Percentiles rank a stretch among this genome's conserved stretches.
phyloP scores from a whole-genome alignment of 176 grass and related monocot genomes.

The Cocos nucifera region DNA sequence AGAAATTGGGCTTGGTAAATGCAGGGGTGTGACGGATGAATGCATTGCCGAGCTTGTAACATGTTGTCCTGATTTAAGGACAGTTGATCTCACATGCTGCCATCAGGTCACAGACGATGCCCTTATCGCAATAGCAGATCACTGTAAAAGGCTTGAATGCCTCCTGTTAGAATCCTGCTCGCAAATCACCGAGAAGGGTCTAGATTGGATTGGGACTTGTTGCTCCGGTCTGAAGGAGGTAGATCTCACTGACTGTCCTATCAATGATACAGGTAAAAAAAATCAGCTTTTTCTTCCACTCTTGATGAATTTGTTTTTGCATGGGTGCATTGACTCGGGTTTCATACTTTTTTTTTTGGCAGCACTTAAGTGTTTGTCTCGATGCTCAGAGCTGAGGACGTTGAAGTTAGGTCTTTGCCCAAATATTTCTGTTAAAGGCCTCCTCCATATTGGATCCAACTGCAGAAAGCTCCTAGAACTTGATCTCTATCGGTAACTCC shows the following conservation, averaged over 20 bases:
- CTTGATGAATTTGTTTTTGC: neutral
- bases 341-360: slow-evolving; percentile 21
- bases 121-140: slow-evolving; percentile 66
- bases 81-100: slow-evolving; percentile 85
- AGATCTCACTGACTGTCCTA: slow-evolving; percentile 86
- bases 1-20: slow-evolving; percentile 91
- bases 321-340: neutral
- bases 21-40: slow-evolving; percentile 63
- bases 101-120: slow-evolving; percentile 42
- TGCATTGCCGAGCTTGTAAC: slow-evolving; percentile 67
- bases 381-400: slow-evolving; percentile 60
- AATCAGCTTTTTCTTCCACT: neutral
- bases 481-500: slow-evolving; percentile 73
- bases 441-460: slow-evolving; percentile 62
- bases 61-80: slow-evolving; percentile 44
- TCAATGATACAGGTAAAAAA: slow-evolving; percentile 54
- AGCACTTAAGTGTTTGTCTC: slow-evolving; percentile 73
- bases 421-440: slow-evolving; percentile 58
- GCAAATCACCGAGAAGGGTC: slow-evolving; percentile 75
- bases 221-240: slow-evolving; percentile 80
- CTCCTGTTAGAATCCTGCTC: slow-evolving; percentile 71
- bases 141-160: slow-evolving; percentile 64
- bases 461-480: slow-evolving; percentile 67
- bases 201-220: slow-evolving; percentile 40
- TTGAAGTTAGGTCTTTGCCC: slow-evolving; percentile 86